phyloP scores from a whole-genome alignment of 257 asterid species.

The Petunia secreta region DNA sequence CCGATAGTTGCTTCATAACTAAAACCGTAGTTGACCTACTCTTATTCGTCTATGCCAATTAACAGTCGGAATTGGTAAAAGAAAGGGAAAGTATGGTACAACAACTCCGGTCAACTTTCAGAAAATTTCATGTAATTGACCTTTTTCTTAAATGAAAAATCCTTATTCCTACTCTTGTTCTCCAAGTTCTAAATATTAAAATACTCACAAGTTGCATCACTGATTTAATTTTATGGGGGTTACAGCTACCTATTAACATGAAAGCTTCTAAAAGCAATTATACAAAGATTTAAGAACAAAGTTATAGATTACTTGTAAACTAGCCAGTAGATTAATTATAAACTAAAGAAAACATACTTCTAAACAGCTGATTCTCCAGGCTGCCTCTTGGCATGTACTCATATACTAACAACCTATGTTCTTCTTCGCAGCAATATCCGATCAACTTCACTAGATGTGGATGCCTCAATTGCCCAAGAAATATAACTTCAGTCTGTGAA shows the following conservation, averaged over 20 bases:
- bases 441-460: constrained; percentile 84
- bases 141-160: background rate
- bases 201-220: background rate
- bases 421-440: constrained; percentile 97
- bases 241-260: background rate
- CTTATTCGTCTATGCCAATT: background rate
- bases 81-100: constrained; percentile 12
- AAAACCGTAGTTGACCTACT: constrained; percentile 19
- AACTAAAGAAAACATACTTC: constrained; percentile 56
- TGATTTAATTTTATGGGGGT: background rate
- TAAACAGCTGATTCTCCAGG: constrained; percentile 85
- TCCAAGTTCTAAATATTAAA: background rate
- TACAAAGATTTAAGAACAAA: background rate
- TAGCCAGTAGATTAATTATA: constrained; percentile 1
- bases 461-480: constrained; percentile 87
- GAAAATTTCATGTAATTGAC: background rate
- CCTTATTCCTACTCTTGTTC: background rate
- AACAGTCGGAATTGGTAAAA: background rate
- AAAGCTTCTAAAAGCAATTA: background rate
- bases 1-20: constrained; percentile 19
- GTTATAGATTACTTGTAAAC: background rate
- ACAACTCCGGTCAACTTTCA: constrained; percentile 14
- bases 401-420: constrained; percentile 84
- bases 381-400: constrained; percentile 97
- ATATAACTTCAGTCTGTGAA: constrained; percentile 80